phyloP scores from a whole-genome alignment of 192 early-diverging fungal species.

The Coemansia sp. region DNA sequence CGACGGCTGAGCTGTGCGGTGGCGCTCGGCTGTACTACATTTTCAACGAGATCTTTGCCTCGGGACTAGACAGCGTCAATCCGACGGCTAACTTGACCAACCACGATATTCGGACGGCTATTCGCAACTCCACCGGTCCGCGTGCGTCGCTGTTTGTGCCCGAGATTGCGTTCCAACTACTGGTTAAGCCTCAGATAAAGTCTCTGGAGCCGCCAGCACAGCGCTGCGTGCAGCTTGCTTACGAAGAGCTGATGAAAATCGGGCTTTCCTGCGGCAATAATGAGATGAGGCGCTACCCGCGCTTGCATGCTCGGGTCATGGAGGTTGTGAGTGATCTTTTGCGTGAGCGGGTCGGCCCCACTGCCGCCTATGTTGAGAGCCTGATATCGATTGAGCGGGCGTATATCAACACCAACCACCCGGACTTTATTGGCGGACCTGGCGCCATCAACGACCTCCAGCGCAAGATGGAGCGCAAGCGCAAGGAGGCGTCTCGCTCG shows the following conservation, averaged over 20 bases:
- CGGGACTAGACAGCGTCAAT: conserved; percentile 68
- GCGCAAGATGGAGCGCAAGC: conserved; percentile 64
- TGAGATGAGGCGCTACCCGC: conserved; percentile 75
- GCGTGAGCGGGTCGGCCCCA: conserved; percentile 70
- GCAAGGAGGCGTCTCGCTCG: conserved; percentile 39
- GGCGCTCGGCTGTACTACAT: conserved; percentile 82
- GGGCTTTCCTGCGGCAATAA: conserved; percentile 73
- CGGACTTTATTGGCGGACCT: conserved; percentile 59
- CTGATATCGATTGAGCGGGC: conserved; percentile 78
- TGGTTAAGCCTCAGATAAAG: conserved; percentile 80
- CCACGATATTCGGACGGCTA: conserved; percentile 76
- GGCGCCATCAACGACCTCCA: conserved; percentile 73
- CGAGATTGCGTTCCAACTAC: conserved; percentile 79
- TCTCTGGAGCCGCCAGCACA: conserved; percentile 70
- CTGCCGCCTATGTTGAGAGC: conserved; percentile 73
- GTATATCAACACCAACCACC: conserved; percentile 85
- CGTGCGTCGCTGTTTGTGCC: conserved; percentile 79
- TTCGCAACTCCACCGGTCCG: conserved; percentile 80
- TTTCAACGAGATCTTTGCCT: conserved; percentile 76
- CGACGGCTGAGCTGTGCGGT: conserved; percentile 75
- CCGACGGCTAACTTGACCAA: conserved; percentile 69
- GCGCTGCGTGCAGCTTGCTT: conserved; percentile 77
- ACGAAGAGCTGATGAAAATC: conserved; percentile 81
- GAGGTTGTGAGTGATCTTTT: conserved; percentile 78
- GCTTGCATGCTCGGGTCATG: conserved; percentile 67